Evolutionary conservation across 2,329 filamentous ascomycete species (phyloP).

Genomic region (Plenodomus tracheiphilus): DNA sequence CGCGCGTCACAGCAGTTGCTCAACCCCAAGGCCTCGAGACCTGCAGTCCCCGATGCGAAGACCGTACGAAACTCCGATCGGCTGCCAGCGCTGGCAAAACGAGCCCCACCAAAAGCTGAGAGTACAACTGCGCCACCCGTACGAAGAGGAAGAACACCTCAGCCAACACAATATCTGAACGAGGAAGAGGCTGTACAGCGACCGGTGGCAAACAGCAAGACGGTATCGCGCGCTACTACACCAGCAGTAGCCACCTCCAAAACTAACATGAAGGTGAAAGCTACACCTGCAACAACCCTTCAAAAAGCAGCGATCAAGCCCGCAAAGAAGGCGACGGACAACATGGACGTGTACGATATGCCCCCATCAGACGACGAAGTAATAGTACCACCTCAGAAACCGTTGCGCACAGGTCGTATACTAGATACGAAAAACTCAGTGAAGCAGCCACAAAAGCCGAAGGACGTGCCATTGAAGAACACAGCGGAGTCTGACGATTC

Average conservation of each 20-base stretch:
- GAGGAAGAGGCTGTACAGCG: constrained; percentile 3
- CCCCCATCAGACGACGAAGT: constrained; percentile 33
- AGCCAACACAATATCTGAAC: constrained; percentile 2
- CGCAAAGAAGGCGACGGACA: constrained; percentile 4
- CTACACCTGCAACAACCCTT: not conserved
- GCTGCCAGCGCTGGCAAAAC: constrained; percentile 2
- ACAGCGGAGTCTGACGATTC: constrained; percentile 33
- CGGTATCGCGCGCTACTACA: constrained; percentile 16
- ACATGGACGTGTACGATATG: constrained; percentile 28
- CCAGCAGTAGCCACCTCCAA: constrained; percentile 10
- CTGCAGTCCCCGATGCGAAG: constrained; percentile 5
- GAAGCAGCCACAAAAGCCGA: not conserved
- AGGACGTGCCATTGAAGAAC: constrained; percentile 9
- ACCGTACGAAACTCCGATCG: constrained; percentile 6
- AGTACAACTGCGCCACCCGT: not conserved
- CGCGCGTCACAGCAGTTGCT: constrained; percentile 7
- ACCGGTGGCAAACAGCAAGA: constrained; percentile 13
- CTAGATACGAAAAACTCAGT: constrained; percentile 14
- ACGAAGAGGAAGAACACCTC: constrained; percentile 15
- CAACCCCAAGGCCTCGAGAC: constrained; percentile 12
- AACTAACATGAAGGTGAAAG: constrained; percentile 8
- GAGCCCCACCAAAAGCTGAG: not conserved
- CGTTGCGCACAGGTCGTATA: constrained; percentile 11
- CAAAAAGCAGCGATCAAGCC: constrained; percentile 9
- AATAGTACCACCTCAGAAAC: constrained; percentile 17